Conservation (phyloP, 305 asterid genomes). For the Striga hermonthica region DNA sequence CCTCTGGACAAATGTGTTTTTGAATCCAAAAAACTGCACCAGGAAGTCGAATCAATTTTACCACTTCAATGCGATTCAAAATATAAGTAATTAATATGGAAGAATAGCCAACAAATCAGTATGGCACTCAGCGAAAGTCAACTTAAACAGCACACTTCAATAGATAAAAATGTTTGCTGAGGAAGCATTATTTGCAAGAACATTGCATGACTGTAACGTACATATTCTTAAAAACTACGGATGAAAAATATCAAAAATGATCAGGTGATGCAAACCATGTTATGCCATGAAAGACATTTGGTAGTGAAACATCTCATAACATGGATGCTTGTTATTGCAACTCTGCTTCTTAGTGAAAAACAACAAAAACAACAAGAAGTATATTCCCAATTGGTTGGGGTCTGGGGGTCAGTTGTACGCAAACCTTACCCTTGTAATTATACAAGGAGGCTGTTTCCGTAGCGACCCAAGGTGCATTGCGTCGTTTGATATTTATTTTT, state of each 20-base stretch:
- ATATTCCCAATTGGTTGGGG: no score
- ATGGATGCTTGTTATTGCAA: no score
- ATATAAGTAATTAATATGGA: constrained; percentile 16
- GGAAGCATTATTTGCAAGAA: constrained; percentile 7
- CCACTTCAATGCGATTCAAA: constrained; percentile 23
- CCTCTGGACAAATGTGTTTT: constrained; percentile 80
- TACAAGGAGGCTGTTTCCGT: no score
- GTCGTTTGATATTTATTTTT: no score
- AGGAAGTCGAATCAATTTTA: constrained; percentile 23
- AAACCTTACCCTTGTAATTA: no score
- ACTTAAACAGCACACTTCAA: constrained; percentile 12
- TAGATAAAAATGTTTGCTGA: not conserved
- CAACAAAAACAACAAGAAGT: no score
- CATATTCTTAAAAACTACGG: constrained; percentile 1
- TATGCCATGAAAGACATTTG: no score
- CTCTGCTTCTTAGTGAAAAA: no score
- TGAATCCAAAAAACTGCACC: constrained; percentile 89
- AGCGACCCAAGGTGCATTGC: no score
- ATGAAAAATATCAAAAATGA: constrained; percentile 14
- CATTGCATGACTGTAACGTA: constrained; percentile 16
- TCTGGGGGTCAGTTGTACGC: no score
- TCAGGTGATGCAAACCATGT: not conserved
- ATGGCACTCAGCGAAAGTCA: constrained; percentile 8
- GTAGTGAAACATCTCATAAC: no score
- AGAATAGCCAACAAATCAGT: constrained; percentile 13